Evolutionary conservation across 2,329 filamentous ascomycete genomes (phyloP).

Genomic region (Stachybotrys echinatus): DNA sequence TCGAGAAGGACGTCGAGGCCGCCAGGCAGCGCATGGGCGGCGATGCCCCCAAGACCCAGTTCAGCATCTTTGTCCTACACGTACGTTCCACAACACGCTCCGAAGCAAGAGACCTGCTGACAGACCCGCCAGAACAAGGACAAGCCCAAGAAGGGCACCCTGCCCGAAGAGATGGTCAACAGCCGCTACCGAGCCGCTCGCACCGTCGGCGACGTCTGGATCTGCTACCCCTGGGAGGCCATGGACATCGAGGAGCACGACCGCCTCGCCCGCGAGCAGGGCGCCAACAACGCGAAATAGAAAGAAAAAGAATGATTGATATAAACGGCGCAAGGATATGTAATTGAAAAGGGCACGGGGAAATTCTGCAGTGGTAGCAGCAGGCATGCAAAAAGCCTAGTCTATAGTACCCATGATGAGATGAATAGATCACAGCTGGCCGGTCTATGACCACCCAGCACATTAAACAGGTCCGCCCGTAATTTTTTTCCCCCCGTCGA

Average conservation of each 20-base stretch:
- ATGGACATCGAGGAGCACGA: slow-evolving; percentile 92
- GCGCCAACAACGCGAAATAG: slow-evolving; percentile 17
- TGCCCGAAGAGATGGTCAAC: slow-evolving; percentile 74
- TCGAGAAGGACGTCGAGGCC: slow-evolving; percentile 87
- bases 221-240: slow-evolving; percentile 98
- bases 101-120: slow-evolving; percentile 5
- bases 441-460: too few relatives aligned
- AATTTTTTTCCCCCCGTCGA: too few relatives aligned
- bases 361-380: neutral
- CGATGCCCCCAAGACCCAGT: slow-evolving; percentile 66
- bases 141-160: slow-evolving; percentile 85
- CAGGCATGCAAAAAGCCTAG: neutral
- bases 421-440: too few relatives aligned
- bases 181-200: slow-evolving; percentile 77
- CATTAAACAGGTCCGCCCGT: too few relatives aligned
- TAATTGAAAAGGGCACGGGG: neutral
- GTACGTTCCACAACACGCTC: slow-evolving; percentile 37
- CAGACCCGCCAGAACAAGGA: slow-evolving; percentile 72
- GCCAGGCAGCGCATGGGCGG: slow-evolving; percentile 70
- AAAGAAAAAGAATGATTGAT: too few relatives aligned
- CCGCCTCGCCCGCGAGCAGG: slow-evolving; percentile 50
- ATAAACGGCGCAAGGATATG: neutral
- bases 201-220: slow-evolving; percentile 94
- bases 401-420: neutral
- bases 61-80: slow-evolving; percentile 93